Evolutionary conservation across 148 eudicot genomes (phyloP).

Genomic region (Vaccinium corymbosum): DNA sequence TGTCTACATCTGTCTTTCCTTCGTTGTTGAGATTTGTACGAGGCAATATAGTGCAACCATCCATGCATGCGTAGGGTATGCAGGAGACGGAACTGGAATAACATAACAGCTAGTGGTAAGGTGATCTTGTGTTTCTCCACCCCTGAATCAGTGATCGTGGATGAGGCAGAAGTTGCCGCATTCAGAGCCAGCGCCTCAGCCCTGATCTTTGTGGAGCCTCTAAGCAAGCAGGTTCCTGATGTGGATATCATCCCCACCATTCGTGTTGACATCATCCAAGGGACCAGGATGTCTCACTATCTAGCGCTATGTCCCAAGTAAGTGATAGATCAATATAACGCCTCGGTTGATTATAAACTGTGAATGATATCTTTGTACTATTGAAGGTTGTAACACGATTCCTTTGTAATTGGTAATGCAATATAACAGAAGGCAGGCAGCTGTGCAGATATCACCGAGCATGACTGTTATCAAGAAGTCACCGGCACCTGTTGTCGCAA

Average conservation of each 20-base stretch:
- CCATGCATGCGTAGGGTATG: constrained; percentile 28
- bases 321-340: not conserved
- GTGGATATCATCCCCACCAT: constrained; percentile 35
- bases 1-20: not conserved
- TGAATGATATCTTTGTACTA: not conserved
- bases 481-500: constrained; percentile 38
- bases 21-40: not conserved
- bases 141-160: constrained; percentile 16
- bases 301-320: constrained; percentile 17
- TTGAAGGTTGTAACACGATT: not conserved
- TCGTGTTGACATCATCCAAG: constrained; percentile 37
- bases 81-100: constrained; percentile 19
- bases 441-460: constrained; percentile 31
- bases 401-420: not conserved
- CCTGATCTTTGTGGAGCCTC: constrained; percentile 43
- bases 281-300: constrained; percentile 31
- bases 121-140: constrained; percentile 43
- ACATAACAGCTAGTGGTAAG: constrained; percentile 18
- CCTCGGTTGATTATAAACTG: not conserved
- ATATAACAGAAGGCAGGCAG: constrained; percentile 20
- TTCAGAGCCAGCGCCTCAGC: constrained; percentile 24
- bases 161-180: constrained; percentile 30
- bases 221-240: constrained; percentile 24
- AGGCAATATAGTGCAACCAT: not conserved
- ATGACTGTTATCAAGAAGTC: constrained; percentile 29